A percentile compares a stretch with the other conserved stretches of the same genome.
Evolutionary conservation across 176 grass and related monocot genomes (phyloP).

Genomic region (Oryza australiensis): DNA sequence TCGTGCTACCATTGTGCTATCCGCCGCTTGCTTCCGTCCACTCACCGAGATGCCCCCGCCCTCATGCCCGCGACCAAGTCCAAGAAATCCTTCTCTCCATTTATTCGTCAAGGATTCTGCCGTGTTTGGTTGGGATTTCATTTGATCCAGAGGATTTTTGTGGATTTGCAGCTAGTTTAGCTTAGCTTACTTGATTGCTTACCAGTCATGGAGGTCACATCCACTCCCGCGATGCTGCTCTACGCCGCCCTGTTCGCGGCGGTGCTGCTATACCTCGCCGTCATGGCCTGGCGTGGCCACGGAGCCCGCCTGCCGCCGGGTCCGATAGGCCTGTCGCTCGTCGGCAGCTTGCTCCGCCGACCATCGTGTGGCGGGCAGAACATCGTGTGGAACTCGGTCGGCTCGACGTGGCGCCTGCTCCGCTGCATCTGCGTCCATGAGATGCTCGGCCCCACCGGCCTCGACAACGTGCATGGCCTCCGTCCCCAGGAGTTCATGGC

Average conservation of each 20-base stretch:
- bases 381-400: constrained; percentile 68
- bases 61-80: too few species aligned
- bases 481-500: constrained; percentile 50
- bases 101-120: too few species aligned
- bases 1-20: too few species aligned
- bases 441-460: constrained; percentile 60
- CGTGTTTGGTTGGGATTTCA: neutral
- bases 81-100: too few species aligned
- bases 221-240: constrained; percentile 29
- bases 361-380: constrained; percentile 61
- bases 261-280: constrained; percentile 23
- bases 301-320: constrained; percentile 43
- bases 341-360: constrained; percentile 69
- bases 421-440: constrained; percentile 62
- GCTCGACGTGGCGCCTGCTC: constrained; percentile 74
- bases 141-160: too few species aligned
- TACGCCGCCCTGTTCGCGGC: constrained; percentile 33
- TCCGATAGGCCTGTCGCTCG: constrained; percentile 47
- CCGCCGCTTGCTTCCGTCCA: too few species aligned
- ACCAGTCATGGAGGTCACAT: constrained; percentile 5
- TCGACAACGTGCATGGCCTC: constrained; percentile 54
- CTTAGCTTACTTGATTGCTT: too few species aligned
- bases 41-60: too few species aligned
- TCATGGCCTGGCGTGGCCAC: neutral
- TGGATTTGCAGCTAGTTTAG: too few species aligned